These are phyloP conservation scores for Penicillium sclerotigenum DNA, from an alignment of 2,329 filamentous ascomycete species.

Conservation along the genomic window DNA sequence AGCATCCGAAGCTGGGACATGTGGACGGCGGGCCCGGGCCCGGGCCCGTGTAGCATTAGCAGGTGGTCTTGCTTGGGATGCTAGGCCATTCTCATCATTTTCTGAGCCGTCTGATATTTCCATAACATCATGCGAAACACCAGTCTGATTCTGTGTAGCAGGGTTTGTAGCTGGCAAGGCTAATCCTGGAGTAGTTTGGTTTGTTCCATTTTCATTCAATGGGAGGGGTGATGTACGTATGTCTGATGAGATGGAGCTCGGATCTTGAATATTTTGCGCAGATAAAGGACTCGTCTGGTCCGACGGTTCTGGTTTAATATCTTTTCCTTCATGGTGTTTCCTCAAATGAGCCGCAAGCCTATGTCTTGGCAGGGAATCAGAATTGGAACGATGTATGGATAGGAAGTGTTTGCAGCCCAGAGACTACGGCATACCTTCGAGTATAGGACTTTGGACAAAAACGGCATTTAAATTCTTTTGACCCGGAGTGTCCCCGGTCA, in stretches of 20 bases:
- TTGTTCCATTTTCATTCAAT: background rate
- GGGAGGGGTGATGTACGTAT: background rate
- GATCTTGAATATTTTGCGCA: background rate
- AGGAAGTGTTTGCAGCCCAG: background rate
- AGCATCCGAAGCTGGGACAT: background rate
- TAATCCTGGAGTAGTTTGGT: background rate
- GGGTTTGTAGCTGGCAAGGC: too few species aligned
- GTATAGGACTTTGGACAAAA: conserved; percentile 2
- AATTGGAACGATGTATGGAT: background rate
- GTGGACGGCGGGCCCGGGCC: background rate
- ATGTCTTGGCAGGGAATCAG: background rate
- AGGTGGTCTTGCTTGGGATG: background rate
- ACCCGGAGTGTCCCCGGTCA: background rate
- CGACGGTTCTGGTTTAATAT: background rate
- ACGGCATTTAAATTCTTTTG: background rate
- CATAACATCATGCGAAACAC: background rate
- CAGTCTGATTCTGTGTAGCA: background rate
- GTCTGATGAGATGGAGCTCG: background rate
- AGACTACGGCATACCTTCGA: background rate
- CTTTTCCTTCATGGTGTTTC: background rate
- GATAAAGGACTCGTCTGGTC: background rate
- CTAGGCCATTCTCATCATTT: background rate
- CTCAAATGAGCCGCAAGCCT: background rate
- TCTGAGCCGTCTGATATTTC: background rate
- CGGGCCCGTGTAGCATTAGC: background rate